Conservation (phyloP, 371 early-diverging fungal genomes). For the Dinochytrium kinnereticum region DNA sequence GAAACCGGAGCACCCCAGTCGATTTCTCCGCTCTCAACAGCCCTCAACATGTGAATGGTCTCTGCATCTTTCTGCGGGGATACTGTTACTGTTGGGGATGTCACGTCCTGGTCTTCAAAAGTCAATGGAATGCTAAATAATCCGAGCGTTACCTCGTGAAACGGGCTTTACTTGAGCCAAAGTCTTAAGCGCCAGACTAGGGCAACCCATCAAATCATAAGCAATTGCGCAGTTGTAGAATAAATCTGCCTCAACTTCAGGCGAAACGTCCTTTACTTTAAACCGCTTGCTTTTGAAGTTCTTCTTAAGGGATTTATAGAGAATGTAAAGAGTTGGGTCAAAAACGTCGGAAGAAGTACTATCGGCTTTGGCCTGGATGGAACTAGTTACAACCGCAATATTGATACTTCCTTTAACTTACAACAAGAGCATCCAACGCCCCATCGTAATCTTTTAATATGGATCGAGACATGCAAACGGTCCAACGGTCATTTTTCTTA, state of each 20-base stretch:
- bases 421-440: constrained; percentile 60
- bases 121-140: no score
- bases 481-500: constrained; percentile 74
- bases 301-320: constrained; percentile 72
- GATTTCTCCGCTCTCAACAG: not conserved
- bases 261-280: constrained; percentile 32
- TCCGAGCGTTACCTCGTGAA: constrained; percentile 2
- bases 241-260: constrained; percentile 59
- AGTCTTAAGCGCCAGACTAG: constrained; percentile 72
- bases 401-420: constrained; percentile 2
- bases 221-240: constrained; percentile 64
- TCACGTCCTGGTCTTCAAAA: not conserved
- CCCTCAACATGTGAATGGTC: not conserved
- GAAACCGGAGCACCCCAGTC: constrained; percentile 36
- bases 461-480: constrained; percentile 69
- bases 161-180: constrained; percentile 26
- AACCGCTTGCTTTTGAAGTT: constrained; percentile 46
- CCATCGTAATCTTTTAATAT: constrained; percentile 67
- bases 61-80: not conserved
- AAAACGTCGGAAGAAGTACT: constrained; percentile 23
- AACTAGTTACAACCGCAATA: not conserved
- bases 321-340: constrained; percentile 78
- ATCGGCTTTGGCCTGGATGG: constrained; percentile 2
- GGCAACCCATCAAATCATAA: constrained; percentile 81
- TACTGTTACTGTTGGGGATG: not conserved